These are phyloP conservation scores for Fallopia convolvulus DNA, from an alignment of 148 eudicot species.

Conservation along the genomic window DNA sequence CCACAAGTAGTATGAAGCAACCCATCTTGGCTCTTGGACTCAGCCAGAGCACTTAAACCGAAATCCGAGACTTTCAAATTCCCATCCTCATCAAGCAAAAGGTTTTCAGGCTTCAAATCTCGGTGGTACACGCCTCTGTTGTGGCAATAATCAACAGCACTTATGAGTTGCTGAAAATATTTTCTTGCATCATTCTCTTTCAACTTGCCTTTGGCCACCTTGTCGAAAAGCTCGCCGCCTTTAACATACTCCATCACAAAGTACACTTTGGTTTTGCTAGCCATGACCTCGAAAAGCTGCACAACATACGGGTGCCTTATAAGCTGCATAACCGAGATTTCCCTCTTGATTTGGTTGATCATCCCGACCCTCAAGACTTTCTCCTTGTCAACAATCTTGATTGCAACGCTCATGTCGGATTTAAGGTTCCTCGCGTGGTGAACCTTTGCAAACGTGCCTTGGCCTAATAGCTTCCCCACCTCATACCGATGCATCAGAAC, in stretches of 20 bases:
- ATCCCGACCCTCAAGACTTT: constrained; percentile 39
- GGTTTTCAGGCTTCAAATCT: constrained; percentile 44
- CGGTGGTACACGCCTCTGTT: constrained; percentile 48
- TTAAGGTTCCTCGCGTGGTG: constrained; percentile 34
- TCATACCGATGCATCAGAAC: constrained; percentile 35
- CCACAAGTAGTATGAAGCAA: constrained; percentile 46
- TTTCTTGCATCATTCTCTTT: constrained; percentile 34
- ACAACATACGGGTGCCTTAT: constrained; percentile 41
- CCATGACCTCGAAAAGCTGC: constrained; percentile 46
- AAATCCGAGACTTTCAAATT: constrained; percentile 40
- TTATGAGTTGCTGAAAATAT: constrained; percentile 42
- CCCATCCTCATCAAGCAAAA: constrained; percentile 33
- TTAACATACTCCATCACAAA: constrained; percentile 43
- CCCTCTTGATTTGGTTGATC: constrained; percentile 45
- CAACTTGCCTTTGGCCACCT: constrained; percentile 39
- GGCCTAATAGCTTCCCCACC: constrained; percentile 37
- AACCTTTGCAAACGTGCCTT: constrained; percentile 55
- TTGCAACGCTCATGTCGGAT: constrained; percentile 33
- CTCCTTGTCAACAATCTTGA: constrained; percentile 40
- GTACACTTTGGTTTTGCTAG: constrained; percentile 36
- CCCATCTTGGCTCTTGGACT: constrained; percentile 39
- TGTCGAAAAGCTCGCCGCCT: constrained; percentile 42
- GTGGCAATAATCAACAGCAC: constrained; percentile 47
- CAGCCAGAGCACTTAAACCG: constrained; percentile 38
- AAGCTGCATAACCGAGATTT: constrained; percentile 48